Percentiles rank a stretch among this genome's conserved stretches.
Evolutionary conservation across 2,329 filamentous ascomycete species (phyloP).

Genomic region (Cylindrodendrum hubeiense): DNA sequence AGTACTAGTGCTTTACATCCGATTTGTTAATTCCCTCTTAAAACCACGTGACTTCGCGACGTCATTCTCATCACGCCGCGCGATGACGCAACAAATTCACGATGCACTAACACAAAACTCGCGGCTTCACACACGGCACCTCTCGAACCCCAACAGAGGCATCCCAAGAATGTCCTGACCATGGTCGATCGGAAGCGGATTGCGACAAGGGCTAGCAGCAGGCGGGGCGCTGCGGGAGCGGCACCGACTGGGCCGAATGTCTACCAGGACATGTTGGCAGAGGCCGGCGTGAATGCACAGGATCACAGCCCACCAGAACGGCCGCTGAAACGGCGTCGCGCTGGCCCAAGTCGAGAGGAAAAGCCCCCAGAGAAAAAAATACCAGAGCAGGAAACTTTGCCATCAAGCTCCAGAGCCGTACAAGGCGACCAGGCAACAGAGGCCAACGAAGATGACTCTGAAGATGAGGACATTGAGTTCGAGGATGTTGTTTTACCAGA

Average conservation of each 20-base stretch:
- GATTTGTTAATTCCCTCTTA: background rate
- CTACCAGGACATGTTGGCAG: slow-evolving; percentile 63
- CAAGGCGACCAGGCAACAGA: slow-evolving; percentile 30
- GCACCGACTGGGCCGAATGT: slow-evolving; percentile 51
- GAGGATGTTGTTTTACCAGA: slow-evolving; percentile 63
- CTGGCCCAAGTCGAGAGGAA: slow-evolving; percentile 29
- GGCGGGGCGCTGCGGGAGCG: slow-evolving; percentile 26
- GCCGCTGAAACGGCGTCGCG: slow-evolving; percentile 55
- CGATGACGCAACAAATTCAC: slow-evolving; percentile 45
- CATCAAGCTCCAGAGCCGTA: background rate
- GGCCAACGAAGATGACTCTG: slow-evolving; percentile 48
- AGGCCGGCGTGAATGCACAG: slow-evolving; percentile 56
- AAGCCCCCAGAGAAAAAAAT: background rate
- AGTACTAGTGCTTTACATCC: background rate
- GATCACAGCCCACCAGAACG: slow-evolving; percentile 49
- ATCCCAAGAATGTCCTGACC: slow-evolving; percentile 19
- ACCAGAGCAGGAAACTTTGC: background rate
- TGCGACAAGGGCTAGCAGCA: slow-evolving; percentile 39
- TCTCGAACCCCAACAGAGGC: background rate
- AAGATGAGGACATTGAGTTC: slow-evolving; percentile 61
- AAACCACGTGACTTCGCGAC: slow-evolving; percentile 39
- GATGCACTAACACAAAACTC: slow-evolving; percentile 31
- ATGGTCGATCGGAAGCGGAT: slow-evolving; percentile 50
- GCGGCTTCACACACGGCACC: slow-evolving; percentile 20
- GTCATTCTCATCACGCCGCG: no score